Percentiles rank a stretch among this genome's conserved stretches.
phyloP scores from a whole-genome alignment of 495 filamentous ascomycete genomes.

The Massariosphaeria phaeospora region DNA sequence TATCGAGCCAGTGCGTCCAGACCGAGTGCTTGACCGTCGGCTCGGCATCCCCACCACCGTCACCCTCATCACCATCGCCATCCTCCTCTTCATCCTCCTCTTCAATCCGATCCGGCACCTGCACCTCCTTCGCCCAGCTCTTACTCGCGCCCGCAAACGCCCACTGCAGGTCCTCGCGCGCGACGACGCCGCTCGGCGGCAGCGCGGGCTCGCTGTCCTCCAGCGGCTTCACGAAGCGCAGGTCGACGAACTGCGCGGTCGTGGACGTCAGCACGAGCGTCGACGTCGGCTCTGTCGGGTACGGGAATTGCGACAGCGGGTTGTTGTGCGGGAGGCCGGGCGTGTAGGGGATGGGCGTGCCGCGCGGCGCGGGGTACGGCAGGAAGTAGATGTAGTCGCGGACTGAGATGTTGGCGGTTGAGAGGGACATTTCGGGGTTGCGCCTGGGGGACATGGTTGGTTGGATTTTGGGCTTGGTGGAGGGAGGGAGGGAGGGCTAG shows the following conservation, averaged over 20 bases:
- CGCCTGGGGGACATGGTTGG: background rate
- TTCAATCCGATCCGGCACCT: background rate
- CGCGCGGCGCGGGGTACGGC: conserved; percentile 17
- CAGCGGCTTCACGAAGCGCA: conserved; percentile 19
- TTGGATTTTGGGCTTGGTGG: too few relatives aligned
- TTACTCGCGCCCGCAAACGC: conserved; percentile 18
- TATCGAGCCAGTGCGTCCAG: conserved; percentile 32
- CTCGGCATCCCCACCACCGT: background rate
- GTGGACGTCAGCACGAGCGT: conserved; percentile 28
- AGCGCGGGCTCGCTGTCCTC: background rate
- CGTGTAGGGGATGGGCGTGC: conserved; percentile 19
- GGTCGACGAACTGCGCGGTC: conserved; percentile 17
- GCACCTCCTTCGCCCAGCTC: background rate
- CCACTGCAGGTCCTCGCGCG: conserved; percentile 22
- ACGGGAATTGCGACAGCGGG: conserved; percentile 2
- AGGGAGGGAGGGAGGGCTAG: background rate
- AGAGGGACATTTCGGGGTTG: background rate
- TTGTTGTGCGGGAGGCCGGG: conserved; percentile 2
- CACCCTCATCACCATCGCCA: background rate
- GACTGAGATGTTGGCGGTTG: conserved; percentile 19
- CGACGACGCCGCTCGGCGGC: background rate
- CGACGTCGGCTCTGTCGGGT: conserved; percentile 21
- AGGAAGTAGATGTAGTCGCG: conserved; percentile 29
- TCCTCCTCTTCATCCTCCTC: background rate
- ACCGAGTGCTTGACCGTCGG: background rate